phyloP scores from a whole-genome alignment of 768 basidiomycete species.

The Hericium erinaceus region DNA sequence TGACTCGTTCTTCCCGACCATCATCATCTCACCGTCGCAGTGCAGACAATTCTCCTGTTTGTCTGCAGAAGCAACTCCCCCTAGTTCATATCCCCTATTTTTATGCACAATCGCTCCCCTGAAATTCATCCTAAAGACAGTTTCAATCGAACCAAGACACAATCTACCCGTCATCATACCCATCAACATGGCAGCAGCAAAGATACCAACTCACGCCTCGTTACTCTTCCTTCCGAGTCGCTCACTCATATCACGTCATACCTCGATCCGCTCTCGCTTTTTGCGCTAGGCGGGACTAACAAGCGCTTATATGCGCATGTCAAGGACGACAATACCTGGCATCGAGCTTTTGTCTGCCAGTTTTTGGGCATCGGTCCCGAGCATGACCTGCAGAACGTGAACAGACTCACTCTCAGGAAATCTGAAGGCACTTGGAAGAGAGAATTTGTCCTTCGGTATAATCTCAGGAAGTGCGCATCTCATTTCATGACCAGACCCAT shows the following conservation, averaged over 20 bases:
- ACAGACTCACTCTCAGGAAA: conserved; percentile 44
- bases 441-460: conserved; percentile 55
- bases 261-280: conserved; percentile 54
- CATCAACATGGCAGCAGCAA: conserved; percentile 23
- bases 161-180: conserved; percentile 21
- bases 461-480: conserved; percentile 39
- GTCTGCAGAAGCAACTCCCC: conserved; percentile 17
- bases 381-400: conserved; percentile 33
- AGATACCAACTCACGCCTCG: conserved; percentile 13
- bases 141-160: conserved; percentile 22
- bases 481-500: background rate
- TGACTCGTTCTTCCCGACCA: conserved; percentile 14
- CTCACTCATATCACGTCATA: conserved; percentile 71
- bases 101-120: conserved; percentile 58
- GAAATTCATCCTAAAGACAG: conserved; percentile 31
- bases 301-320: conserved; percentile 51
- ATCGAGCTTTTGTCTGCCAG: conserved; percentile 60
- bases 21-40: conserved; percentile 11
- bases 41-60: conserved; percentile 15
- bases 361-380: conserved; percentile 63
- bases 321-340: conserved; percentile 75
- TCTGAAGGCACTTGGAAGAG: conserved; percentile 55
- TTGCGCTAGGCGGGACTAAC: conserved; percentile 47
- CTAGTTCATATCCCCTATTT: conserved; percentile 24
- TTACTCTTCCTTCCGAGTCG: conserved; percentile 54